Evolutionary conservation across 805 yeast species (phyloP).

Genomic region (Ogataea philodendri): DNA sequence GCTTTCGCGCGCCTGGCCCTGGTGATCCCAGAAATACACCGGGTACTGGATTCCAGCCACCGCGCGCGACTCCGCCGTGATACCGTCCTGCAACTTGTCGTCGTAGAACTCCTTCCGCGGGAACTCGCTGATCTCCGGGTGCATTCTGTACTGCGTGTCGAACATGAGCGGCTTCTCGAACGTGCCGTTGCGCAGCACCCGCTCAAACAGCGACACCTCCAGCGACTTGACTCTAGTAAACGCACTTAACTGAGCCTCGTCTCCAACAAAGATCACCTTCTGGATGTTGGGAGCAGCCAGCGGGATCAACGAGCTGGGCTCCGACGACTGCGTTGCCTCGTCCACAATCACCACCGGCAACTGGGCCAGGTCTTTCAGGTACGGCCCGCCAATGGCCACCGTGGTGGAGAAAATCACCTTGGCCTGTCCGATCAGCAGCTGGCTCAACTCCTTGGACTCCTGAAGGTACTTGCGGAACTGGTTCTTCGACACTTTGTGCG

Average conservation of each 20-base stretch:
- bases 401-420: constrained; percentile 71
- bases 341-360: constrained; percentile 72
- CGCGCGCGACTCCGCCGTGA: constrained; percentile 48
- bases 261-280: constrained; percentile 73
- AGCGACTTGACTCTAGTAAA: constrained; percentile 67
- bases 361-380: constrained; percentile 48
- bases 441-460: constrained; percentile 43
- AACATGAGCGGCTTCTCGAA: constrained; percentile 63
- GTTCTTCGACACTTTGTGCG: constrained; percentile 39
- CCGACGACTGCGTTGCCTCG: constrained; percentile 76
- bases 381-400: constrained; percentile 68
- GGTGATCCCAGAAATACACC: constrained; percentile 58
- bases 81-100: constrained; percentile 68
- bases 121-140: constrained; percentile 81
- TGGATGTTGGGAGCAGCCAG: constrained; percentile 65
- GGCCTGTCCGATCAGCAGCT: constrained; percentile 57
- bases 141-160: constrained; percentile 93
- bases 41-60: constrained; percentile 52
- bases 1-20: constrained; percentile 44
- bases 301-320: constrained; percentile 69
- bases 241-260: constrained; percentile 70
- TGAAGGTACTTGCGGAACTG: constrained; percentile 51
- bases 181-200: constrained; percentile 60
- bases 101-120: constrained; percentile 81
- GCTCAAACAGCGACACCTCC: constrained; percentile 65